Evolutionary conservation across 139 green algal species (phyloP), one percentile per base, ranked within the genome.

Genomic region (Chlorella vulgaris): DNA sequence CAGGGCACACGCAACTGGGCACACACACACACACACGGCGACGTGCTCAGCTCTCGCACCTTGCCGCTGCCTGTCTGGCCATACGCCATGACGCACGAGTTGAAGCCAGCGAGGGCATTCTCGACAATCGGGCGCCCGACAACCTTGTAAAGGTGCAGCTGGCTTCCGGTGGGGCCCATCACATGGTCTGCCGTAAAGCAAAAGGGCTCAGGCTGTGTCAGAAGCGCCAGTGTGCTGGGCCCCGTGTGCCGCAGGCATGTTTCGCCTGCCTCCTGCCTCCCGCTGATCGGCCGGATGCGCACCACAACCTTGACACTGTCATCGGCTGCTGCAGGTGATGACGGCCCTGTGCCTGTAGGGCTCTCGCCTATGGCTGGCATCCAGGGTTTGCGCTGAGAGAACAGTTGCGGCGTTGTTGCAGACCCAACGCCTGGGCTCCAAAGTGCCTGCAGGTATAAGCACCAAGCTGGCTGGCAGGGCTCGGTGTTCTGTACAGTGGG

Each of bases 51-150:
- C 47, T n/a, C 47, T 24, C 47, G 13, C 47, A 65, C 55, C 55
- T 96, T 94, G 67, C 90, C 89, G 24, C 81, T 80, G 33, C 93
- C 91, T 15, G 92, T 95, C 83, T 95, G 78, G 1, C 89, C 89
- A 62, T 91, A 92, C 7, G 88, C 90, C 82, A 96, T 92, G 21
- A 96, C 89, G 0, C 86, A 90, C 0, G 82, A 90, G 85, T 96
- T 96, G 86, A 91, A 96, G 3, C 93, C 84, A 8, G 69, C 76
- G 47, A 96, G 74, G 38, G 85, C 89, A 83, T 94, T 92, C 55
- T 95, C 88, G 26, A 96, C 91, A 24, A 92, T 91, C 10, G 89
- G 86, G 19, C 84, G 53, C 21, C 92, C 93, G 4, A 86, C 88
- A n/a, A 91, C 47, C 39, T 47, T 66, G 69, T 93, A 95, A 7